phyloP scores from a whole-genome alignment of 108 stramenopile species.

The Skeletonema menzelii region DNA sequence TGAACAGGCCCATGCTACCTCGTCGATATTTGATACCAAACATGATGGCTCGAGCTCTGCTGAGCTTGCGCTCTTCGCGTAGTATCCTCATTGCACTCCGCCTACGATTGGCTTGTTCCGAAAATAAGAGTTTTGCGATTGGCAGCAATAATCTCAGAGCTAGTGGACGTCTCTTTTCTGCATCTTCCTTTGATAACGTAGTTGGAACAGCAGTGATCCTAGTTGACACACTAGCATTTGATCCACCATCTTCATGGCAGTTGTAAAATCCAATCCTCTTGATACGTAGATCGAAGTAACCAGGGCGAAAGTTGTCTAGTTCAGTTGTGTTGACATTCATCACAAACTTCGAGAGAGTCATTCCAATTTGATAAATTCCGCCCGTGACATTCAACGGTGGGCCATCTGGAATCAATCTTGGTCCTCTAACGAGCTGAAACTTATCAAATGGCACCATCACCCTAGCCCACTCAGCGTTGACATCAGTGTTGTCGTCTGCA shows the following conservation, averaged over 20 bases:
- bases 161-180: constrained; percentile 54
- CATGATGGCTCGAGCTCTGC: constrained; percentile 42
- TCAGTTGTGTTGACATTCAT: constrained; percentile 65
- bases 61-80: constrained; percentile 51
- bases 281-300: constrained; percentile 76
- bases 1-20: constrained; percentile 39
- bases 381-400: constrained; percentile 55
- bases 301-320: constrained; percentile 70
- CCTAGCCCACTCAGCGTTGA: constrained; percentile 42
- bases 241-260: not conserved
- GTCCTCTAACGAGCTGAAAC: constrained; percentile 74
- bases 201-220: constrained; percentile 13
- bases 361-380: constrained; percentile 78
- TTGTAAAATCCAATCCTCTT: constrained; percentile 66
- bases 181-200: constrained; percentile 62
- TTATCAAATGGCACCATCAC: constrained; percentile 62
- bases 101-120: constrained; percentile 71
- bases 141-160: constrained; percentile 64
- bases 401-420: constrained; percentile 61
- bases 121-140: constrained; percentile 62
- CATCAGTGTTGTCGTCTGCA: constrained; percentile 1
- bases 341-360: constrained; percentile 71
- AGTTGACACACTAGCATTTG: not conserved
- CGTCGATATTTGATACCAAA: constrained; percentile 57
- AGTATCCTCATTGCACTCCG: constrained; percentile 70